These are phyloP conservation scores for Caryopteris hybrid DNA, from an alignment of 305 asterid genomes.

Conservation along the genomic window DNA sequence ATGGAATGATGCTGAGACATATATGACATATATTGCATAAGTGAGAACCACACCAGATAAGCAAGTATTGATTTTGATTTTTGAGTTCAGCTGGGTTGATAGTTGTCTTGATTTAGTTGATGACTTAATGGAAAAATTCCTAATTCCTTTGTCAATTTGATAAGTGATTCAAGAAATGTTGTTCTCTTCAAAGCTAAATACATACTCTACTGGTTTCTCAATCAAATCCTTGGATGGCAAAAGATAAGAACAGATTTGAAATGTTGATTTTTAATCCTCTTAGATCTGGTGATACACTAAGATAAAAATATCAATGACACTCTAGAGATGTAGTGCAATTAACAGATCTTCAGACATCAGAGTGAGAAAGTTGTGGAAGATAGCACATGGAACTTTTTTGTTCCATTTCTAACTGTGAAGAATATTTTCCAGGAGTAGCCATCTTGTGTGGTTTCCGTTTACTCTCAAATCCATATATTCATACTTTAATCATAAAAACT, in stretches of 20 bases:
- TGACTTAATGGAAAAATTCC: not conserved
- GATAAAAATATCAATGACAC: not conserved
- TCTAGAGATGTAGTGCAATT: not conserved
- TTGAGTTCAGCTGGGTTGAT: not conserved
- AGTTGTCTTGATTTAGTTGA: not conserved
- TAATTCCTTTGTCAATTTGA: not conserved
- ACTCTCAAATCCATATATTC: not conserved
- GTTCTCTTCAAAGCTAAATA: not conserved
- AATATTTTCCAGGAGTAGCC: not conserved
- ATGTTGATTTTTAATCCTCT: not conserved
- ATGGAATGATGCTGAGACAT: not conserved
- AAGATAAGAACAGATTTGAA: not conserved
- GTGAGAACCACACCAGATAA: not conserved
- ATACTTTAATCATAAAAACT: not conserved
- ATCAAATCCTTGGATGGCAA: not conserved
- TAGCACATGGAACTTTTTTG: not conserved
- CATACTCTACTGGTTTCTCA: not conserved
- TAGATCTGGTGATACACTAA: not conserved
- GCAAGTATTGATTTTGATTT: not conserved
- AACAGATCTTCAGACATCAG: not conserved
- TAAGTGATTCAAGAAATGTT: not conserved
- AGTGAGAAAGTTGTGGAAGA: not conserved
- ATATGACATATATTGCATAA: not conserved
- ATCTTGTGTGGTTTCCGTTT: not conserved
- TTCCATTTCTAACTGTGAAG: not conserved